phyloP scores from a whole-genome alignment of 768 basidiomycete genomes.

The Tubosaeta sp. region DNA sequence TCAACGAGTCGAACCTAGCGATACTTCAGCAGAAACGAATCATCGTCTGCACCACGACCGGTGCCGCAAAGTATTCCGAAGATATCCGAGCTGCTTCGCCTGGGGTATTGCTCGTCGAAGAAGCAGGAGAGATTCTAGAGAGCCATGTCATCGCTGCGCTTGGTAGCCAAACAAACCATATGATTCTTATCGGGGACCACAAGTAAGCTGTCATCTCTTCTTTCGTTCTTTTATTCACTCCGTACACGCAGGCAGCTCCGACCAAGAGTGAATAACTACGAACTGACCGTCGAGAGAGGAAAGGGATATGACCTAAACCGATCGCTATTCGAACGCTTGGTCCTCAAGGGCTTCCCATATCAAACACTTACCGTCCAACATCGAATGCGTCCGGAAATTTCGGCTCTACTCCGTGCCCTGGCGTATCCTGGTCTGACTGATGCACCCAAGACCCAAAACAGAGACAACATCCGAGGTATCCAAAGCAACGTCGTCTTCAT shows the following conservation, averaged over 20 bases:
- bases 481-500: constrained; percentile 59
- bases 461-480: constrained; percentile 52
- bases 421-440: constrained; percentile 66
- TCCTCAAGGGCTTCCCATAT: constrained; percentile 60
- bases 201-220: constrained; percentile 42
- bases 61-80: constrained; percentile 56
- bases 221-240: not conserved
- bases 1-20: constrained; percentile 30
- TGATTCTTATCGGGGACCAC: constrained; percentile 72
- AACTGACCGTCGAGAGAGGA: constrained; percentile 61
- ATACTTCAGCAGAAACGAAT: constrained; percentile 48
- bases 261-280: constrained; percentile 66
- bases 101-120: constrained; percentile 60
- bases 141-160: constrained; percentile 63
- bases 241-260: constrained; percentile 56
- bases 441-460: constrained; percentile 43
- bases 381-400: constrained; percentile 74
- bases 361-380: constrained; percentile 53
- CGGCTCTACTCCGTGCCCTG: constrained; percentile 52
- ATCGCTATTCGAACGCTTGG: constrained; percentile 67
- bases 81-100: constrained; percentile 46
- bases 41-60: constrained; percentile 70
- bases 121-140: constrained; percentile 71
- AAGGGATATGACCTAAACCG: constrained; percentile 64
- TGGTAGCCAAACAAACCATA: constrained; percentile 42